Evolutionary conservation across 1,139 yeast genomes (phyloP).

Genomic region (Zygoascus sp.): DNA sequence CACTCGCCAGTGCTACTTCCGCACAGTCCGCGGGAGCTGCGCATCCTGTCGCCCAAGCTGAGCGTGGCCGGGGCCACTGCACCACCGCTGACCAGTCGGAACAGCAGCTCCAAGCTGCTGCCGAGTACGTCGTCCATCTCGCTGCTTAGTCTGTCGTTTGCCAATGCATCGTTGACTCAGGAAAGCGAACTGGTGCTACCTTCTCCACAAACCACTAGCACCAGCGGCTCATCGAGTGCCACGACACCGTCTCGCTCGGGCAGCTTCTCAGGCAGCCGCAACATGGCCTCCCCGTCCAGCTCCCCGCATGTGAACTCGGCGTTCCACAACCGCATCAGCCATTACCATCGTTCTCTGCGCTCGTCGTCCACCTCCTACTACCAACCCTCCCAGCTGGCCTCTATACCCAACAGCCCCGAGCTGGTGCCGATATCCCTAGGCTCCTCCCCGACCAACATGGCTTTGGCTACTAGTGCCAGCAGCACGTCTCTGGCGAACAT

Average conservation of each 20-base stretch:
- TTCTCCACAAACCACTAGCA: conserved; percentile 2
- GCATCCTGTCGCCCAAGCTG: conserved; percentile 8
- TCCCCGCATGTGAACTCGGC: conserved; percentile 13
- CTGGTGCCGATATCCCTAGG: conserved; percentile 21
- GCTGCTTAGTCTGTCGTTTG: conserved; percentile 22
- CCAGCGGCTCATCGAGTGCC: too few relatives aligned
- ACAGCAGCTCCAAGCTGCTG: conserved; percentile 13
- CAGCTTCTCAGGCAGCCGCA: conserved; percentile 8
- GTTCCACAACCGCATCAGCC: conserved; percentile 12
- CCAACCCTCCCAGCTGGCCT: conserved; percentile 8
- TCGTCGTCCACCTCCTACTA: conserved; percentile 7
- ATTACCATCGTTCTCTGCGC: conserved; percentile 8
- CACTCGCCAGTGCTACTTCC: conserved; percentile 22
- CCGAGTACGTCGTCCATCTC: conserved; percentile 26
- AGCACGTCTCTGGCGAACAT: conserved; percentile 7
- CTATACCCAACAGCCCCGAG: conserved; percentile 23
- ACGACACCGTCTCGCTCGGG: conserved; percentile 6
- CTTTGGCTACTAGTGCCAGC: conserved; percentile 11
- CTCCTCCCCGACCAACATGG: conserved; percentile 17
- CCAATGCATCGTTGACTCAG: conserved; percentile 12
- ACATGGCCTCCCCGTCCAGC: conserved; percentile 2
- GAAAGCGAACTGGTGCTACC: not conserved
- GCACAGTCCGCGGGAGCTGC: conserved; percentile 19
- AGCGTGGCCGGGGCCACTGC: conserved; percentile 11
- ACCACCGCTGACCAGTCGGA: conserved; percentile 6